Evolutionary conservation across 768 basidiomycete species (phyloP).

Genomic region (Cubamyces sp.): DNA sequence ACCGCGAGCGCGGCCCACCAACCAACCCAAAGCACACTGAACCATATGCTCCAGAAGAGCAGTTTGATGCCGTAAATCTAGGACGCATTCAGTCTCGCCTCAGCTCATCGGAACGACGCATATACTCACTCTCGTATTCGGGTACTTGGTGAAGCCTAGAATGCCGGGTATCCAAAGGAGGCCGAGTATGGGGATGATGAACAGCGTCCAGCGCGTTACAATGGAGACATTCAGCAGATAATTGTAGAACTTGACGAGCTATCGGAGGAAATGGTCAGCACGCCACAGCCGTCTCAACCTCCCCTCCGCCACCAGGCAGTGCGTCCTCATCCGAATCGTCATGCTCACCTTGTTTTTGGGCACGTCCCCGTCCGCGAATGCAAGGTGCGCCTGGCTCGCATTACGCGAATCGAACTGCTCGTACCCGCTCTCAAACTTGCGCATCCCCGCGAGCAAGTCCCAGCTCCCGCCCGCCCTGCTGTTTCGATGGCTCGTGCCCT

Average conservation of each 20-base stretch:
- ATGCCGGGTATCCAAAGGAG: constrained; percentile 79
- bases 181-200: constrained; percentile 73
- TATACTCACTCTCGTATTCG: constrained; percentile 48
- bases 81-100: background rate
- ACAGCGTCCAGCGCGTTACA: constrained; percentile 78
- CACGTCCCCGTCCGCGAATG: constrained; percentile 63
- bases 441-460: constrained; percentile 53
- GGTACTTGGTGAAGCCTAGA: constrained; percentile 57
- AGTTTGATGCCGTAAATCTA: constrained; percentile 64
- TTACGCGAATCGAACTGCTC: constrained; percentile 61
- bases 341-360: constrained; percentile 54
- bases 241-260: constrained; percentile 69
- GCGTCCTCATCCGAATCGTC: background rate
- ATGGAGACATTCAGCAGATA: constrained; percentile 78
- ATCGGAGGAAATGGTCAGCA: background rate
- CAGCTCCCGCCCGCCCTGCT: constrained; percentile 44
- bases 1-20: constrained; percentile 80
- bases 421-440: constrained; percentile 57
- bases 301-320: background rate
- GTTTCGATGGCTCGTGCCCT: constrained; percentile 12
- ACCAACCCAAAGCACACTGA: constrained; percentile 77
- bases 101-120: constrained; percentile 27
- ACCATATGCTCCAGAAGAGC: constrained; percentile 86
- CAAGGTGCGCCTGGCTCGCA: constrained; percentile 53
- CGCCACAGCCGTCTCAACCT: background rate